Evolutionary conservation across 305 asterid species (phyloP).

Genomic region (Fraxinus nigra): DNA sequence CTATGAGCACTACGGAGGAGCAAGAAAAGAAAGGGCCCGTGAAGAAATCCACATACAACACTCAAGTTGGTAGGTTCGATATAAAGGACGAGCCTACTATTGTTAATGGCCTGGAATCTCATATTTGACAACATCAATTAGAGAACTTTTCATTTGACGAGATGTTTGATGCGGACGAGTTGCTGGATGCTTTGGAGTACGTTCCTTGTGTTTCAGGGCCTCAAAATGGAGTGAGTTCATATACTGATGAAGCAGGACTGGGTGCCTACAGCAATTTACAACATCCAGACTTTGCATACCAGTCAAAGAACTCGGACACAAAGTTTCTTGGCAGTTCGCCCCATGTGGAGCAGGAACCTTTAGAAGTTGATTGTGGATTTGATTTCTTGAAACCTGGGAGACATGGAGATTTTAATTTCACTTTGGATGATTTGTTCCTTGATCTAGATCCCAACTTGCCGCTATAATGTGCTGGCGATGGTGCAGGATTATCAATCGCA

Average conservation of each 20-base stretch:
- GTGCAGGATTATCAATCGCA: neutral
- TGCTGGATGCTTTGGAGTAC: slow-evolving; percentile 14
- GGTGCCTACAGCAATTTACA: neutral
- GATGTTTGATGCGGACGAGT: slow-evolving; percentile 36
- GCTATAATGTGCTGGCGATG: neutral
- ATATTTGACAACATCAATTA: neutral
- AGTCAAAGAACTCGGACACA: slow-evolving; percentile 13
- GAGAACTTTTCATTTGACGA: slow-evolving; percentile 22
- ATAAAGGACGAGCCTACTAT: neutral
- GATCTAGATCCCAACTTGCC: slow-evolving; percentile 17
- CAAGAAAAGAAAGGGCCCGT: neutral
- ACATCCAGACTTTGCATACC: neutral
- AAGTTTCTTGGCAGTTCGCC: slow-evolving; percentile 16
- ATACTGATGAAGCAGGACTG: neutral
- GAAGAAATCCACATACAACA: neutral
- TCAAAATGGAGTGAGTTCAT: neutral
- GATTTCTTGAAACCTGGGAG: slow-evolving; percentile 31
- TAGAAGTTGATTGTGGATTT: slow-evolving; percentile 21
- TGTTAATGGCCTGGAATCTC: neutral
- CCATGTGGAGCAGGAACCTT: slow-evolving; percentile 9
- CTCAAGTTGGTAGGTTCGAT: neutral
- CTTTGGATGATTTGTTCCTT: slow-evolving; percentile 20
- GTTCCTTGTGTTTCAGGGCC: neutral
- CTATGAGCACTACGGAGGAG: neutral
- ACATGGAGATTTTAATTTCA: slow-evolving; percentile 24